A percentile compares a stretch with the other conserved stretches of the same genome.
phyloP scores from a whole-genome alignment of 2,329 filamentous ascomycete species.

The Venturia effusa region DNA sequence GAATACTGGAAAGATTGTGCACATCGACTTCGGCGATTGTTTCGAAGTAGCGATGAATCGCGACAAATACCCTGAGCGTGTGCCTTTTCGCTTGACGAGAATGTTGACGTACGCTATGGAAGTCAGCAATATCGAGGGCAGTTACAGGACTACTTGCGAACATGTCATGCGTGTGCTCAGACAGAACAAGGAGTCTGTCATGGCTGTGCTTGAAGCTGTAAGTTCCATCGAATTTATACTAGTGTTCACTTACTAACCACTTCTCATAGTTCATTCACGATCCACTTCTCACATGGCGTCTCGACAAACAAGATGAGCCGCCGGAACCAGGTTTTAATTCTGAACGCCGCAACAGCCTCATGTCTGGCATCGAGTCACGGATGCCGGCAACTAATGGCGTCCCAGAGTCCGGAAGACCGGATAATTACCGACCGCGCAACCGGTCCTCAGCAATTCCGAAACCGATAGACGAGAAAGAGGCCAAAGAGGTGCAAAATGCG shows the following conservation, averaged over 20 bases:
- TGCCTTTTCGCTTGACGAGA: constrained; percentile 92
- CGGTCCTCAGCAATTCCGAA: constrained; percentile 22
- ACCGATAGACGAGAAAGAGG: constrained; percentile 26
- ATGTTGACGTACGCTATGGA: constrained; percentile 99
- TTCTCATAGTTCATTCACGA: constrained; percentile 87
- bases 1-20: constrained; percentile 90
- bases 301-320: constrained; percentile 54
- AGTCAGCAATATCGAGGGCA: constrained; percentile 98
- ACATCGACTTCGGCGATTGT: constrained; percentile 98
- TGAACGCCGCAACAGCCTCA: constrained; percentile 50
- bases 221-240: constrained; percentile 32
- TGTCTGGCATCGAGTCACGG: constrained; percentile 20
- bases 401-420: constrained; percentile 16
- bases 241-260: constrained; percentile 7
- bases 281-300: constrained; percentile 93
- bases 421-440: constrained; percentile 24
- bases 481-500: constrained; percentile 78
- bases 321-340: constrained; percentile 48
- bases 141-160: constrained; percentile 95
- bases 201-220: constrained; percentile 96
- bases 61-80: constrained; percentile 95
- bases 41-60: constrained; percentile 99
- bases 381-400: constrained; percentile 14
- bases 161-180: constrained; percentile 95
- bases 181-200: constrained; percentile 95